These are phyloP conservation scores for Neocallimastix lanati DNA, from an alignment of 192 early-diverging fungal genomes.

Conservation along the genomic window DNA sequence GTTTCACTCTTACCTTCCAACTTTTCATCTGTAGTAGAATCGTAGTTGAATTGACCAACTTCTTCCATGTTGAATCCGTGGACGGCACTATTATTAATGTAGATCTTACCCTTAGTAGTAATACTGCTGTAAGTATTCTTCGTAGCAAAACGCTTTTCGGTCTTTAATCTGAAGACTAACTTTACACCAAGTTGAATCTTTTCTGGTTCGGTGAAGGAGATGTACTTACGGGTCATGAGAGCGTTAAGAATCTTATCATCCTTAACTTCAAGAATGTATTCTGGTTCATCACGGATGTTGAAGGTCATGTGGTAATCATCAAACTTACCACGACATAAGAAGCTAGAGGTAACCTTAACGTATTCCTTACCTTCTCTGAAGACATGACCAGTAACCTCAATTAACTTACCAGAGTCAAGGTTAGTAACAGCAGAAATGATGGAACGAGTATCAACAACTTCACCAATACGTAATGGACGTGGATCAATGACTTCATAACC, in stretches of 20 bases:
- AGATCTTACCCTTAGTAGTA: background rate
- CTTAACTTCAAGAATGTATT: constrained; percentile 49
- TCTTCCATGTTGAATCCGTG: constrained; percentile 49
- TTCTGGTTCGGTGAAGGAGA: constrained; percentile 14
- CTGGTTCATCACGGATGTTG: constrained; percentile 64
- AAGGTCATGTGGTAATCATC: constrained; percentile 77
- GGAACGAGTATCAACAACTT: constrained; percentile 65
- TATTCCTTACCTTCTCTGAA: constrained; percentile 17
- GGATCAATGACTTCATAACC: constrained; percentile 67
- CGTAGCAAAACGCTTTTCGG: constrained; percentile 39
- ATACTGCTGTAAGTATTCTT: constrained; percentile 26
- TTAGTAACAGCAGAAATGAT: constrained; percentile 75
- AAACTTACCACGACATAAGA: constrained; percentile 84
- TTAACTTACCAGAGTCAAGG: constrained; percentile 76
- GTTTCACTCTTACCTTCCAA: constrained; percentile 29
- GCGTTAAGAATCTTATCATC: constrained; percentile 77
- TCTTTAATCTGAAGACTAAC: constrained; percentile 62
- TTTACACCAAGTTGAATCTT: constrained; percentile 28
- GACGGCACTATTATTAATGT: constrained; percentile 54
- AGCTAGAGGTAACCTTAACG: constrained; percentile 70
- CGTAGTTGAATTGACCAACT: constrained; percentile 63
- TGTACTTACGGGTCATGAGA: constrained; percentile 75
- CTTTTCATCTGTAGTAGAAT: constrained; percentile 1
- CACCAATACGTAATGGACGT: constrained; percentile 58
- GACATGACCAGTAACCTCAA: constrained; percentile 69